Percentiles rank a stretch among this genome's conserved stretches.
Evolutionary conservation across 1,284 basidiomycete genomes (phyloP).

Genomic region (Amylostereum chailletii): DNA sequence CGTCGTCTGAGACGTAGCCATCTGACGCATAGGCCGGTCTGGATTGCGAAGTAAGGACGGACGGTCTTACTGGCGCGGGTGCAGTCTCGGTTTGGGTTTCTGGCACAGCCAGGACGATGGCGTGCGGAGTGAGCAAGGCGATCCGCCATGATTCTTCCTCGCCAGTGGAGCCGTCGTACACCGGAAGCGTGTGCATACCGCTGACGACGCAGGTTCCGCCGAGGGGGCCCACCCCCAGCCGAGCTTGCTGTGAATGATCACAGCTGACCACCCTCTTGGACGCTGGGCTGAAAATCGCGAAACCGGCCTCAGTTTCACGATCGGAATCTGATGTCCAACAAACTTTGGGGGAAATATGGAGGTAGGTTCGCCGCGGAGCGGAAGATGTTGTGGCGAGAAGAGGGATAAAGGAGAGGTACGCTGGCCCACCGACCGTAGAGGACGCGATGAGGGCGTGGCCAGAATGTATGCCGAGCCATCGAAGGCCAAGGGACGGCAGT

Average conservation of each 20-base stretch:
- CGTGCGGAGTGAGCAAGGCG: slow-evolving; percentile 21
- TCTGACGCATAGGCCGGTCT: too few relatives aligned
- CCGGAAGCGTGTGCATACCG: slow-evolving; percentile 18
- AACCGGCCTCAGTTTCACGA: slow-evolving; percentile 1
- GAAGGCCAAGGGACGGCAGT: slow-evolving; percentile 9
- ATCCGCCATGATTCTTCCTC: slow-evolving; percentile 14
- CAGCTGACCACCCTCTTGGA: neutral
- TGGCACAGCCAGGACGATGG: slow-evolving; percentile 3
- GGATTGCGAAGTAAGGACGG: neutral
- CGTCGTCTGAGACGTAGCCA: neutral
- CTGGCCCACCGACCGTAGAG: slow-evolving; percentile 3
- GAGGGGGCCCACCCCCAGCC: slow-evolving; percentile 13
- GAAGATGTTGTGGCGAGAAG: slow-evolving; percentile 1
- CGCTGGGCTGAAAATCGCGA: slow-evolving; percentile 4
- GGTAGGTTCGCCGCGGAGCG: neutral
- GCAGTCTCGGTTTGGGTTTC: neutral
- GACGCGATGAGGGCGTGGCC: slow-evolving; percentile 11
- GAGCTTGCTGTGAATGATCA: slow-evolving; percentile 3
- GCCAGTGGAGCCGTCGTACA: slow-evolving; percentile 5
- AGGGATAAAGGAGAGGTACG: slow-evolving; percentile 8
- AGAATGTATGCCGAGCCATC: slow-evolving; percentile 10
- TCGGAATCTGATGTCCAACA: neutral
- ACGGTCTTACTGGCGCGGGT: neutral
- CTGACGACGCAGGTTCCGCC: slow-evolving; percentile 24
- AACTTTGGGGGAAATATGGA: slow-evolving; percentile 5